A percentile compares a stretch with the other conserved stretches of the same genome.
These are phyloP conservation scores for Aspergillus coremiiformis DNA, from an alignment of 495 filamentous ascomycete genomes.

Conservation along the genomic window DNA sequence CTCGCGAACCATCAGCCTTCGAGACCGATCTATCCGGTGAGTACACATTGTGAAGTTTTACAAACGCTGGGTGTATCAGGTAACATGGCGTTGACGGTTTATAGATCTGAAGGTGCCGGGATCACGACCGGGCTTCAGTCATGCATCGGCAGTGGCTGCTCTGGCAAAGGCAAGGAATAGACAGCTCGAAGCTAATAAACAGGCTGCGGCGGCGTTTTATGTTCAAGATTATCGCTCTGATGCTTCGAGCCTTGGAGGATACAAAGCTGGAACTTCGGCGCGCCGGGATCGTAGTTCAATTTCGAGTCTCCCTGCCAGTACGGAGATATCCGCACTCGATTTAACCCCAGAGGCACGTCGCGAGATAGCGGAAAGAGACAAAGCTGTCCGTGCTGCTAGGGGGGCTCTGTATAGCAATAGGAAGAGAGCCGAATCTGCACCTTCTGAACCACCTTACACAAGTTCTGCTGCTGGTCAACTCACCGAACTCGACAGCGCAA, in stretches of 20 bases:
- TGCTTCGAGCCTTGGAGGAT: slow-evolving; percentile 51
- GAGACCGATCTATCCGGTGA: slow-evolving; percentile 23
- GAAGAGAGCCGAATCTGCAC: slow-evolving; percentile 58
- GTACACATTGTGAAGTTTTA: slow-evolving; percentile 10
- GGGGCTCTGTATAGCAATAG: slow-evolving; percentile 59
- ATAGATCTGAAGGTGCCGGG: slow-evolving; percentile 55
- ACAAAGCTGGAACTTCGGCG: slow-evolving; percentile 67
- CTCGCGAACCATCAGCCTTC: slow-evolving; percentile 23
- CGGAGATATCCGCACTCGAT: background rate
- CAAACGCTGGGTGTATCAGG: background rate
- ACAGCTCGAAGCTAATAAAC: slow-evolving; percentile 47
- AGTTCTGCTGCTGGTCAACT: slow-evolving; percentile 54
- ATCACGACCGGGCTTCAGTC: slow-evolving; percentile 58
- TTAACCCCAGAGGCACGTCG: slow-evolving; percentile 39
- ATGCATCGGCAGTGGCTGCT: slow-evolving; percentile 65
- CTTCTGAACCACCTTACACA: slow-evolving; percentile 55
- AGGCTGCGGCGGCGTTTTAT: slow-evolving; percentile 54
- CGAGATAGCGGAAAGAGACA: slow-evolving; percentile 48
- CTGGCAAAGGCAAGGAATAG: slow-evolving; percentile 65
- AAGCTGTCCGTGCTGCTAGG: slow-evolving; percentile 63
- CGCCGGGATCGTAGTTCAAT: slow-evolving; percentile 46
- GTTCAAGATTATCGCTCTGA: slow-evolving; percentile 61
- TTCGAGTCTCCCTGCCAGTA: slow-evolving; percentile 5
- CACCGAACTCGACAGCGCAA: slow-evolving; percentile 32
- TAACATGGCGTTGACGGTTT: background rate